Conservation (phyloP, 2,329 filamentous ascomycete species). For the Geosmithia putterillii region DNA sequence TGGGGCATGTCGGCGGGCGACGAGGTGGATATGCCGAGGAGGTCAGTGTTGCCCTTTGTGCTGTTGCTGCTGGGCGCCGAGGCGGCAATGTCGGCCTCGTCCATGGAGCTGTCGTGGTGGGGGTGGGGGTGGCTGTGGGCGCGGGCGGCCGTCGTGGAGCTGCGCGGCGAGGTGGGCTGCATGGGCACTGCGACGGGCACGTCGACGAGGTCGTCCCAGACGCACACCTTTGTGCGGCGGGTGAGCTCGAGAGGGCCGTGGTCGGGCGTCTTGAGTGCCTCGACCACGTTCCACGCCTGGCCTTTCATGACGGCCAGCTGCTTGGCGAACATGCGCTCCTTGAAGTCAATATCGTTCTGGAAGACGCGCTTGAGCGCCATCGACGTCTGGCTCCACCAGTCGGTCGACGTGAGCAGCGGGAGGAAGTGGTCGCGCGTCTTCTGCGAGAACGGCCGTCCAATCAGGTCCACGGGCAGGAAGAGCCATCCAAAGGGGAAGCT, state of each 20-base stretch:
- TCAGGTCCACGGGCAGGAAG: constrained; percentile 90
- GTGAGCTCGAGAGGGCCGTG: constrained; percentile 92
- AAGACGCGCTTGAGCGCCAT: constrained; percentile 77
- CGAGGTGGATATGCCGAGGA: constrained; percentile 27
- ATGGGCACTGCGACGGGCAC: constrained; percentile 90
- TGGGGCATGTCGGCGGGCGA: constrained; percentile 57
- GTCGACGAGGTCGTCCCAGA: constrained; percentile 97
- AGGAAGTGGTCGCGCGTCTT: constrained; percentile 90
- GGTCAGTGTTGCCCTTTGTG: constrained; percentile 51
- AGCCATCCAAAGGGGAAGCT: constrained; percentile 98
- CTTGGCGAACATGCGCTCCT: constrained; percentile 97
- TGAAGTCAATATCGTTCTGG: constrained; percentile 86
- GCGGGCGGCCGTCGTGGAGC: constrained; percentile 64
- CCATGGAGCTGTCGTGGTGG: constrained; percentile 28
- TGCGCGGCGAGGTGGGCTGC: constrained; percentile 53
- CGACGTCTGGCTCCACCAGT: constrained; percentile 96
- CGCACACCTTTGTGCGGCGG: constrained; percentile 77
- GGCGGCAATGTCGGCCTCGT: constrained; percentile 79
- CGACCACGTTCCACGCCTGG: constrained; percentile 97
- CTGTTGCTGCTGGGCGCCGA: constrained; percentile 18
- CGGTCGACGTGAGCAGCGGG: constrained; percentile 84
- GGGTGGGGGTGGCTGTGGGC: constrained; percentile 21
- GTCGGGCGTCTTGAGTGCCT: constrained; percentile 84
- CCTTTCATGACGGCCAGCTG: constrained; percentile 99
- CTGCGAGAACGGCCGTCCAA: constrained; percentile 90